A percentile compares a stretch with the other conserved stretches of the same genome.
phyloP scores from a whole-genome alignment of 768 basidiomycete genomes.

The Termitomyces sp. region DNA sequence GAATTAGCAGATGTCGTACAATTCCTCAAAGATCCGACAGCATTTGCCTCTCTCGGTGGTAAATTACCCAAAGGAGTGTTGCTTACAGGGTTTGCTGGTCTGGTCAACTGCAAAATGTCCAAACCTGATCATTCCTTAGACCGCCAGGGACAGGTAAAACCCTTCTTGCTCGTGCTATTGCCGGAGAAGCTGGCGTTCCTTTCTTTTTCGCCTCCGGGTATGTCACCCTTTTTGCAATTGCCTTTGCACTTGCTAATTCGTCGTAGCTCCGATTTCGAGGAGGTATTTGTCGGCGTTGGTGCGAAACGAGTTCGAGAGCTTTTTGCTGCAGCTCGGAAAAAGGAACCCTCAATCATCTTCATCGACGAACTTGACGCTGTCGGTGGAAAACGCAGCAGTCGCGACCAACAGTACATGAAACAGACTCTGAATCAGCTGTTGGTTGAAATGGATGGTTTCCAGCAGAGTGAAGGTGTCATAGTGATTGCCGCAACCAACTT shows the following conservation, averaged over 20 bases:
- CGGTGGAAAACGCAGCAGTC: slow-evolving; percentile 80
- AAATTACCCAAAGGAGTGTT: slow-evolving; percentile 93
- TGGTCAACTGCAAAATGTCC: background rate
- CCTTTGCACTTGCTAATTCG: slow-evolving; percentile 7
- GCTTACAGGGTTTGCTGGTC: slow-evolving; percentile 58
- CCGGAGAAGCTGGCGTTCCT: slow-evolving; percentile 96
- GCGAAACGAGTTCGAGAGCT: slow-evolving; percentile 95
- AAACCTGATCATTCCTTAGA: slow-evolving; percentile 19
- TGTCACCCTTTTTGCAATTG: slow-evolving; percentile 15
- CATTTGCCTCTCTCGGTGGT: slow-evolving; percentile 88
- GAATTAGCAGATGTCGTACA: slow-evolving; percentile 94
- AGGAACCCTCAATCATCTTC: slow-evolving; percentile 96
- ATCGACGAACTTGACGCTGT: slow-evolving; percentile 97
- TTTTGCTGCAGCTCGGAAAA: slow-evolving; percentile 90
- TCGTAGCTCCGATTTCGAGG: slow-evolving; percentile 89
- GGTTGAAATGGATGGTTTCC: slow-evolving; percentile 97
- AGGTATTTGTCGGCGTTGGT: slow-evolving; percentile 96
- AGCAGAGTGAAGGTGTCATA: slow-evolving; percentile 89
- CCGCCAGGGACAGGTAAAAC: slow-evolving; percentile 97
- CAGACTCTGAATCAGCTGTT: slow-evolving; percentile 95
- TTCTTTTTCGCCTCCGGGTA: slow-evolving; percentile 96
- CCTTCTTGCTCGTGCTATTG: slow-evolving; percentile 93
- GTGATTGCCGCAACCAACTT: slow-evolving; percentile 99
- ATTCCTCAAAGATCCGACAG: slow-evolving; percentile 90
- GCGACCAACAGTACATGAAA: slow-evolving; percentile 87